Conservation (phyloP, 225 moss, liverwort and hornwort genomes). For the Pleurozium schreberi region DNA sequence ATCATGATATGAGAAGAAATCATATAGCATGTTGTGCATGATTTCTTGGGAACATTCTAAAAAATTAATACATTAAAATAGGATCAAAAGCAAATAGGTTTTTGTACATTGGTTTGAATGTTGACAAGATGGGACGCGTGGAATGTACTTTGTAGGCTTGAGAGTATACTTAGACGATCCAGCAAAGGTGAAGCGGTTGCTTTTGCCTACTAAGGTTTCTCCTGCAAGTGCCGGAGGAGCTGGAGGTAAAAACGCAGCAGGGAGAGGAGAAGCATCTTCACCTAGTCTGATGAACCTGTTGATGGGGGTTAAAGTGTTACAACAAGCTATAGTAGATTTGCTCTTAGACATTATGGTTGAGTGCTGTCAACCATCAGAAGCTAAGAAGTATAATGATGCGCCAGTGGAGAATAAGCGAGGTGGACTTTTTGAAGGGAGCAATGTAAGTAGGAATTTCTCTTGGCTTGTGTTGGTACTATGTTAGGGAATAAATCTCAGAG, state of each 20-base stretch:
- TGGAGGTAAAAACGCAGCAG: slow-evolving; percentile 63
- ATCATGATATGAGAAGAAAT: neutral
- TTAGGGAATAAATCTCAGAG: neutral
- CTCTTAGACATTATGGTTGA: slow-evolving; percentile 99
- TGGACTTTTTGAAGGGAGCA: slow-evolving; percentile 60
- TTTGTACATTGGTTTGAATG: neutral
- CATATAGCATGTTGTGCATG: neutral
- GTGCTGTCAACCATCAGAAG: slow-evolving; percentile 96
- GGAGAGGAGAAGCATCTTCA: slow-evolving; percentile 86
- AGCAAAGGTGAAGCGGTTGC: slow-evolving; percentile 88
- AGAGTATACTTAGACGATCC: slow-evolving; percentile 98
- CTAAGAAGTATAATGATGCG: slow-evolving; percentile 64
- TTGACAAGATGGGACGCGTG: neutral
- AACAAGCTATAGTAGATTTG: slow-evolving; percentile 98
- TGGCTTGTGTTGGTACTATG: neutral
- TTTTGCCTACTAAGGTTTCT: slow-evolving; percentile 85
- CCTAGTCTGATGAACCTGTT: slow-evolving; percentile 99
- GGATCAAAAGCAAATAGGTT: neutral
- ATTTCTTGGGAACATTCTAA: neutral
- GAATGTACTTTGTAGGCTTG: slow-evolving; percentile 33
- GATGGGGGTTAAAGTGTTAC: slow-evolving; percentile 99
- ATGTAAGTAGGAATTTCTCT: slow-evolving; percentile 36
- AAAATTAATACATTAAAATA: neutral
- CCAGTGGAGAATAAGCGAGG: slow-evolving; percentile 66
- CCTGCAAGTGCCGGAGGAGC: slow-evolving; percentile 55